A percentile compares a stretch with the other conserved stretches of the same genome.
Evolutionary conservation across 768 basidiomycete species (phyloP).

Genomic region (Leccinum broughii): DNA sequence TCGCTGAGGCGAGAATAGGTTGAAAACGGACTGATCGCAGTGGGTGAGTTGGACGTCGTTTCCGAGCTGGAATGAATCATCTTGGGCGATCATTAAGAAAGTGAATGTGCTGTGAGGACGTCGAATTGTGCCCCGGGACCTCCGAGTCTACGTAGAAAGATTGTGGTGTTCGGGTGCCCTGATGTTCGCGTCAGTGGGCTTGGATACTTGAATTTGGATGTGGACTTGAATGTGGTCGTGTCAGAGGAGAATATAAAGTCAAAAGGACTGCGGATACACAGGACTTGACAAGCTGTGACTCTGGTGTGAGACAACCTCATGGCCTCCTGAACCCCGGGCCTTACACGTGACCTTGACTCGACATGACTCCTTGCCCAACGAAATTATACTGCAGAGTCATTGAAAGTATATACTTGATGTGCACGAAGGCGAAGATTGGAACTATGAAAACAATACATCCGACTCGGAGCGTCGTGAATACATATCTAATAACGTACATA

Average conservation of each 20-base stretch:
- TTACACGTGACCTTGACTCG: slow-evolving; percentile 15
- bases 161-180: not conserved
- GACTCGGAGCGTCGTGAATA: not conserved
- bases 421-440: not conserved
- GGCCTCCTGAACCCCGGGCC: not conserved
- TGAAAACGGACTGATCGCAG: slow-evolving; percentile 41
- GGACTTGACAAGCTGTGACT: slow-evolving; percentile 9
- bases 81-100: slow-evolving; percentile 21
- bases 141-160: not conserved
- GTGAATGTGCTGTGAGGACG: not conserved
- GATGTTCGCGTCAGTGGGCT: not conserved
- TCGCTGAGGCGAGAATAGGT: slow-evolving; percentile 44
- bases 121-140: not conserved
- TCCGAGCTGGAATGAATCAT: slow-evolving; percentile 40
- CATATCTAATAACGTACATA: not conserved
- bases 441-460: not conserved
- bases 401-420: not conserved
- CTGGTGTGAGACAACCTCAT: slow-evolving; percentile 8
- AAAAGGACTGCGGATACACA: slow-evolving; percentile 2
- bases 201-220: not conserved
- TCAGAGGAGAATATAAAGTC: not conserved
- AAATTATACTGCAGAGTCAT: not conserved
- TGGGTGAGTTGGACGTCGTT: slow-evolving; percentile 35
- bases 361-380: not conserved
- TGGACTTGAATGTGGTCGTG: not conserved